Percentiles rank a stretch among this genome's conserved stretches.
These are phyloP conservation scores for Ophiostoma quercus DNA, from an alignment of 2,329 filamentous ascomycete species.

Conservation along the genomic window DNA sequence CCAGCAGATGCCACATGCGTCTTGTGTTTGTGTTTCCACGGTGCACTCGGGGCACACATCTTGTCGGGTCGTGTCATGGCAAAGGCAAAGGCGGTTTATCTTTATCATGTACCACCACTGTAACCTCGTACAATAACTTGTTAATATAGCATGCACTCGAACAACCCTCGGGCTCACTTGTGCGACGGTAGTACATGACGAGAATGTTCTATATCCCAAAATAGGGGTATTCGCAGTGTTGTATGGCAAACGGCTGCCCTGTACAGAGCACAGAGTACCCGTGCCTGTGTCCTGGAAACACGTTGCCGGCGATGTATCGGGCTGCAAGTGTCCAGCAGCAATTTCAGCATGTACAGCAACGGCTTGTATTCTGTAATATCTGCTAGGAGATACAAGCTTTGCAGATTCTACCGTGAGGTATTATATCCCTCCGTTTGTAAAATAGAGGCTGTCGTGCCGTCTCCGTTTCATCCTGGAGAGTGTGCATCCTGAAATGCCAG, in stretches of 20 bases:
- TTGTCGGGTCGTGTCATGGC: background rate
- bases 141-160: background rate
- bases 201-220: background rate
- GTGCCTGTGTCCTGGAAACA: background rate
- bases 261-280: background rate
- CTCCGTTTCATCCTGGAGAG: background rate
- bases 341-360: background rate
- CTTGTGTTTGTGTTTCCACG: background rate
- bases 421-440: background rate
- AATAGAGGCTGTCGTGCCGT: background rate
- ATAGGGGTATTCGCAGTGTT: background rate
- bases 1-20: background rate
- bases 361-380: background rate
- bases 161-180: background rate
- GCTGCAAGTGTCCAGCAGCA: conserved; percentile 6
- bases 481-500: background rate
- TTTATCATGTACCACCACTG: conserved; percentile 1
- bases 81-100: background rate
- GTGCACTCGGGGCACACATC: background rate
- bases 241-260: background rate
- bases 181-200: background rate
- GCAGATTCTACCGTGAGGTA: background rate
- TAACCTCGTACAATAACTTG: background rate
- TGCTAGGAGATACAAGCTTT: background rate
- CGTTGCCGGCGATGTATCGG: background rate